Base-by-base conservation (phyloP, 257 asterid species). In the Penstemon eatonii region DNA sequence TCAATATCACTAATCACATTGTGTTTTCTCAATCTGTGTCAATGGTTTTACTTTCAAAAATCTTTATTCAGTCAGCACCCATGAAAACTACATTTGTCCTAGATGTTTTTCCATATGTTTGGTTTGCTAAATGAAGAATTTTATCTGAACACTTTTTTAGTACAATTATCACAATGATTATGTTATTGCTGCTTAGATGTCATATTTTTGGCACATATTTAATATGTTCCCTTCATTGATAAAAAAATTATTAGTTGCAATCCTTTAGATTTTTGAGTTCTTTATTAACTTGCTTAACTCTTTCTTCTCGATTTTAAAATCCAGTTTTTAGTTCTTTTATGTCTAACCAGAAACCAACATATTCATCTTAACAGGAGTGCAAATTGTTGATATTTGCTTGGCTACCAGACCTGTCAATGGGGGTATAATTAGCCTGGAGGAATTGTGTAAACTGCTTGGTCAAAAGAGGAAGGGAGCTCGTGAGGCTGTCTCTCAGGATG, bases 401-500 rank as follows among this genome's bases (percentile, higher is more conserved):
- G 89, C 95, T 36, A 91, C 96, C 65, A 78, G 99, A 83, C 84
- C 87, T 53, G 84, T 50, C 67, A 94, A 94, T 75, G 99, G 99
- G 60, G 99, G 97, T 55, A 76, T 94, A 75, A 94, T 94, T 72
- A 87, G 95, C 85, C 85, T 94, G 79, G 98, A 86, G 77, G 99
- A 94, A 69, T 77, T 94, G 38, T 83, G 93, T 76, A 87, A 87
- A 74, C 68, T 89, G 74, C 93, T 91, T 69, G 85, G 93, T 61
- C 95, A 83, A 60, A 91, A 85, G 72, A 79, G 95, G 81, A 91
- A 85, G 71, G 87, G 89, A 47, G 83, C 92, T 67, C 99, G 99
- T 43, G 99, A 94, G 75, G 80, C 86, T 5, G 74, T 94, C 42
- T 85, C 97, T 63, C 98, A 89, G 80, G 98, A 94, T 84, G 99